These are phyloP conservation scores for Colletotrichum agaves DNA, from an alignment of 2,329 filamentous ascomycete genomes.

Conservation along the genomic window DNA sequence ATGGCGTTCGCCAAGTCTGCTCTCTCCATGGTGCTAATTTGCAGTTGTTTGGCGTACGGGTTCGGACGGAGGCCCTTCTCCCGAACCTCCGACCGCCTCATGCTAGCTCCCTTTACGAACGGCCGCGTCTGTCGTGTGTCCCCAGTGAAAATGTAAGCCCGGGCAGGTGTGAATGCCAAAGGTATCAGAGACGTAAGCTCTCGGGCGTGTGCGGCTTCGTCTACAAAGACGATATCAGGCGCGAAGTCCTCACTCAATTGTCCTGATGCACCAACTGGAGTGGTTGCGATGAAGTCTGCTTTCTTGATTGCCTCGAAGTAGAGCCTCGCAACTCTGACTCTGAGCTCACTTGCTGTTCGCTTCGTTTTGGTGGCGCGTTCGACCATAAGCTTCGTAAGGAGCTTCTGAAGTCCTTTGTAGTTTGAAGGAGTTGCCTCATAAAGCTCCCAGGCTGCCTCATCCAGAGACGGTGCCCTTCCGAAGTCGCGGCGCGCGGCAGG, in stretches of 20 bases:
- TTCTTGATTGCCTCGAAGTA: constrained; percentile 52
- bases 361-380: constrained; percentile 37
- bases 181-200: constrained; percentile 59
- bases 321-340: constrained; percentile 46
- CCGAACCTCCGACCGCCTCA: neutral
- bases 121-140: constrained; percentile 58
- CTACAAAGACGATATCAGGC: constrained; percentile 87
- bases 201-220: constrained; percentile 67
- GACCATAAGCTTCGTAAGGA: constrained; percentile 47
- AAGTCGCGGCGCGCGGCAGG: neutral
- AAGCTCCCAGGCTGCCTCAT: constrained; percentile 55
- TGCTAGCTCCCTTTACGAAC: constrained; percentile 47
- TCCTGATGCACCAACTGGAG: constrained; percentile 52
- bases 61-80: constrained; percentile 15
- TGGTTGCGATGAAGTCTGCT: constrained; percentile 58
- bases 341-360: constrained; percentile 39
- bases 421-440: constrained; percentile 47
- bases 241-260: constrained; percentile 67
- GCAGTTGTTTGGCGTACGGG: constrained; percentile 29
- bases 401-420: constrained; percentile 49
- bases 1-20: constrained; percentile 47
- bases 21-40: constrained; percentile 52
- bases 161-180: constrained; percentile 54
- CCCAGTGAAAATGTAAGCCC: constrained; percentile 58
- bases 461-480: constrained; percentile 48